Evolutionary conservation across 441 rosid genomes (phyloP), one percentile per base, ranked within the genome.

Genomic region (Dalechampia spathulata): DNA sequence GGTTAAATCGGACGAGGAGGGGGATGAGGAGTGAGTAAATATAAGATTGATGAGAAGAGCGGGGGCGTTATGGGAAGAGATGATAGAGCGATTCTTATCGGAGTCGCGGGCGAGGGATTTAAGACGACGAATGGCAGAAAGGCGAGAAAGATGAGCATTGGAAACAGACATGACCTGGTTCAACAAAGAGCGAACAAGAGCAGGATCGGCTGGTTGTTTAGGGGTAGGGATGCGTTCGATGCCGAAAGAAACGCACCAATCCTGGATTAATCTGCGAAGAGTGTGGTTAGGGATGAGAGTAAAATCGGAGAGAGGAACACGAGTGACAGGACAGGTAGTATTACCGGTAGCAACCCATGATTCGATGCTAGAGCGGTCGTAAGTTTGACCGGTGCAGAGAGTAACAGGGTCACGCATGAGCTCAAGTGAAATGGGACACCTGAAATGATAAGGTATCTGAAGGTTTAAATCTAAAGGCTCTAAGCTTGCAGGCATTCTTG

Each of bases 181-280:
- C 30, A 92, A 58, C 2, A 92, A 71, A 42, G 81, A 60, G 4
- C 94, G 81, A 37, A 88, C 86, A 15, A 85, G 19, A 13, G 71
- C 50, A 0, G 95, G 96, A 8, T 92, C 96, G 2, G 96, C 96
- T 1, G 96, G 98, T 26, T 92, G 98, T 49, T 92, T 92, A 5
- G 98, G 98, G 0, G 98, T 92, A 2, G 98, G 98, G 44, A 92
- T 92, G 0, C 95, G 83, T 58, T 88, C 81, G 38, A 92, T 65
- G 41, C 98, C 97, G 40, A 75, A 74, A 37, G 83, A 69, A 4
- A 90, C 95, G 69, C 95, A 90, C 97, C 97, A 90, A 21, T 81
- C 93, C 60, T 90, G 97, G 62, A 90, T 90, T 28, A 90, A 78
- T n/a, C 97, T 90, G 52, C 97, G 97, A 60, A 90, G 95, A 39